Evolutionary conservation across 495 filamentous ascomycete genomes (phyloP).

Genomic region (Penicillium bovifimosum): DNA sequence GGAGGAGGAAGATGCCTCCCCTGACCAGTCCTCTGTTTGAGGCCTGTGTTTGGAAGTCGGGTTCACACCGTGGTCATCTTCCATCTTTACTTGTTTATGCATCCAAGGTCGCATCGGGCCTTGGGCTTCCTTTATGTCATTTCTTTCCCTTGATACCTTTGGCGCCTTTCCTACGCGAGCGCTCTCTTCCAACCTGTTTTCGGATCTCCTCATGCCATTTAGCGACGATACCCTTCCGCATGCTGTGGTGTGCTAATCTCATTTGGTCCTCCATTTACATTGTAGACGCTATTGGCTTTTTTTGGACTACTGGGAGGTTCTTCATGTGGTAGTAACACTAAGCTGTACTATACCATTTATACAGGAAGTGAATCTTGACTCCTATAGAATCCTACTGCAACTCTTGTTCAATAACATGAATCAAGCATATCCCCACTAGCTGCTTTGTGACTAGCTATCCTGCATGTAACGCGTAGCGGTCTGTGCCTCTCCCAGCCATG

Average conservation of each 20-base stretch:
- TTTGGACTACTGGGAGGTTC: background rate
- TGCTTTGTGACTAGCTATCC: background rate
- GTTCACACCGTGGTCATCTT: no score
- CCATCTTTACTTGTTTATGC: conserved; percentile 2
- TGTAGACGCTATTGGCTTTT: background rate
- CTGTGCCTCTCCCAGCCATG: background rate
- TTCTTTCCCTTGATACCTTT: conserved; percentile 17
- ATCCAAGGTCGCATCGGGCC: conserved; percentile 3
- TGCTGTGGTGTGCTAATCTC: background rate
- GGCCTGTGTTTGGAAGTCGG: background rate
- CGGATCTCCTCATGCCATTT: conserved; percentile 16
- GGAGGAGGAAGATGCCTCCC: background rate
- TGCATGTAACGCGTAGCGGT: background rate
- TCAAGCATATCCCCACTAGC: background rate
- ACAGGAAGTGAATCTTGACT: no score
- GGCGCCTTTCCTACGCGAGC: conserved; percentile 15
- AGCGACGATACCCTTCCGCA: conserved; percentile 29
- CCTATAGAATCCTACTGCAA: no score
- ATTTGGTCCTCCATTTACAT: conserved; percentile 3
- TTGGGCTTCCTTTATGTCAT: background rate
- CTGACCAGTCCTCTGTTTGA: background rate
- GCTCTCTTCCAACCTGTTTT: conserved; percentile 3
- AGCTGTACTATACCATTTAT: no score
- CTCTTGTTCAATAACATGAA: no score
- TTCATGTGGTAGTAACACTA: no score